Evolutionary conservation across 306 rosid species (phyloP), one percentile per base, ranked within the genome.

Genomic region (Crotalaria pallida): DNA sequence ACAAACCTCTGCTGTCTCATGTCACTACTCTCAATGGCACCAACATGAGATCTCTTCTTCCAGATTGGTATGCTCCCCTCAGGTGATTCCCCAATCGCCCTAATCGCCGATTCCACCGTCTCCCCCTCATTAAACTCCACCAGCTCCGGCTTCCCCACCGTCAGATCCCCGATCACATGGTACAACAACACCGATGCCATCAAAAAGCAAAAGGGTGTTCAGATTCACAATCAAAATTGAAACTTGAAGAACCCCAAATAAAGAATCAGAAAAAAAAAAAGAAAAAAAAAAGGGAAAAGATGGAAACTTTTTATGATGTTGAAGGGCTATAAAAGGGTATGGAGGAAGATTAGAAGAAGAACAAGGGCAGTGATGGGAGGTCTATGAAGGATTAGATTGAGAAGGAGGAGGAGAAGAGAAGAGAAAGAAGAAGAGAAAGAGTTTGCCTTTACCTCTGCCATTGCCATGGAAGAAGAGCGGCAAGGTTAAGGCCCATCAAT

Each of bases 71-170:
- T 73, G 19, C 97, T 89, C 0, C 96, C 89, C 50, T 95, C 99
- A 1, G 88, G 86, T 10, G 96, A 89, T 47, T 91, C 99, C 31
- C 89, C 97, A 1, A 91, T 91, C 6, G 92, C 92, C 65, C 79
- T 68, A 12, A 91, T 91, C 0, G 97, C 99, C 45, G 88, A 82
- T 53, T 87, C 97, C 43, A 95, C 82, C 57, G 96, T 84, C 82
- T 91, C 99, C 15, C 81, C 82, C 31, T 89, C 99, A 51, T 77
- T 74, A 26, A 91, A 91, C 82, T 95, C 99, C 79, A 58, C 93
- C 84, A 91, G 47, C 84, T 95, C 99, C 0, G 99, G 99, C 80
- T 95, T 95, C 76, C 99, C 99, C 69, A 91, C 96, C 58, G 99
- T 95, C 38, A 95, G 91, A 88, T 95, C 99, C 17, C 93, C 99